phyloP scores from a whole-genome alignment of 495 filamentous ascomycete genomes.

The Podospora bellae-mahoneyi region DNA sequence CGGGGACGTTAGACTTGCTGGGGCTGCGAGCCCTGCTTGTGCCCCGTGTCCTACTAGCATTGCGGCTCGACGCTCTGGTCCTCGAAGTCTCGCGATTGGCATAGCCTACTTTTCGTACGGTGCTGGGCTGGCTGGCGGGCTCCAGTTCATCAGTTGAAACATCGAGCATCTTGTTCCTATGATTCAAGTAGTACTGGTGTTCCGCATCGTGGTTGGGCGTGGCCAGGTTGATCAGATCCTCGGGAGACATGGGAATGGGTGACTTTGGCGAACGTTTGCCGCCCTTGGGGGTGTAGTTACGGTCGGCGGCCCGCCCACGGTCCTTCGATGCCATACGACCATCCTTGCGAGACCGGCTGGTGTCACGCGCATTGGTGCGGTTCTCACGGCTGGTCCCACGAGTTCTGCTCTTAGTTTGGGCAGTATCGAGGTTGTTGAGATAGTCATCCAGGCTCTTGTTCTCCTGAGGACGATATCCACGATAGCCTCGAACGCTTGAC shows the following conservation, averaged over 20 bases:
- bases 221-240: conserved; percentile 64
- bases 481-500: conserved; percentile 38
- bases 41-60: conserved; percentile 41
- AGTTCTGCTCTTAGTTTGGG: conserved; percentile 55
- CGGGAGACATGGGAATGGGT: conserved; percentile 86
- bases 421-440: conserved; percentile 79
- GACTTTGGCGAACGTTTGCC: conserved; percentile 87
- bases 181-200: conserved; percentile 10
- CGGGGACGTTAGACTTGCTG: conserved; percentile 37
- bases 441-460: conserved; percentile 76
- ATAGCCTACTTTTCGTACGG: conserved; percentile 39
- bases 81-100: conserved; percentile 36
- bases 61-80: conserved; percentile 40
- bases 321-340: conserved; percentile 63
- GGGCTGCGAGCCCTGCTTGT: conserved; percentile 41
- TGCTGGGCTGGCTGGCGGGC: conserved; percentile 42
- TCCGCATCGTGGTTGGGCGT: conserved; percentile 36
- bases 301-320: conserved; percentile 60
- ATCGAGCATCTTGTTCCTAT: conserved; percentile 22
- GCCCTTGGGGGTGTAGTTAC: conserved; percentile 66
- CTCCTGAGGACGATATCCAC: conserved; percentile 35
- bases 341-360: conserved; percentile 50
- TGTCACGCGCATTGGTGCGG: conserved; percentile 47
- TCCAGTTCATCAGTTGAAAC: conserved; percentile 25
- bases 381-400: conserved; percentile 59